These are phyloP conservation scores for Pythium plurisporium DNA, from an alignment of 352 stramenopile species.

Conservation along the genomic window DNA sequence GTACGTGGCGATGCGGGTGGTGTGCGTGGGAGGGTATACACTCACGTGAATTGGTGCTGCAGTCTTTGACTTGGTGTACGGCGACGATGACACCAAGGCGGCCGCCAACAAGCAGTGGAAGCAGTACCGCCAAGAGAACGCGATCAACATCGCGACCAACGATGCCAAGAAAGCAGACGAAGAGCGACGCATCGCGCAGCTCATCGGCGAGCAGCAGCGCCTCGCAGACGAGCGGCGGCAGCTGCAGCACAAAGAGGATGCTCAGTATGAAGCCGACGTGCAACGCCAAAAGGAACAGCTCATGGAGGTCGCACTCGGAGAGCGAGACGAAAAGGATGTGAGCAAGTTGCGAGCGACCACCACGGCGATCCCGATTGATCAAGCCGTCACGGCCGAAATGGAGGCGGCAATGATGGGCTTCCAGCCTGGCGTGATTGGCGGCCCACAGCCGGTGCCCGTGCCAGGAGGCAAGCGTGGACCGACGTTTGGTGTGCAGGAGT, in stretches of 20 bases:
- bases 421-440: constrained; percentile 65
- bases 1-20: no score
- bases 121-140: constrained; percentile 78
- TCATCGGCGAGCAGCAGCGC: constrained; percentile 80
- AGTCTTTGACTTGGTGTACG: constrained; percentile 87
- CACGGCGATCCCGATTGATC: constrained; percentile 80
- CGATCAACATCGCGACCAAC: constrained; percentile 79
- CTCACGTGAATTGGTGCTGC: no score
- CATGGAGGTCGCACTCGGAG: constrained; percentile 81
- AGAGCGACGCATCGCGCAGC: constrained; percentile 78
- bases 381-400: constrained; percentile 85
- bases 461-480: constrained; percentile 74
- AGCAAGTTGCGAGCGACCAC: constrained; percentile 68
- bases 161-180: constrained; percentile 84
- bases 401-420: constrained; percentile 88
- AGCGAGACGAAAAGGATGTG: constrained; percentile 78
- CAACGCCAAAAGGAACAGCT: constrained; percentile 79
- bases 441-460: constrained; percentile 70
- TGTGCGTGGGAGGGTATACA: no score
- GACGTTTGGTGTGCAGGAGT: constrained; percentile 74
- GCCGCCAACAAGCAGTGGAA: constrained; percentile 82
- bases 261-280: constrained; percentile 76
- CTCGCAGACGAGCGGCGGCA: constrained; percentile 69
- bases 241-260: constrained; percentile 76
- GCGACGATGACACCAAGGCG: constrained; percentile 64